Base-by-base conservation (phyloP, 192 early-diverging fungal species). In the Linnemannia zychae region DNA sequence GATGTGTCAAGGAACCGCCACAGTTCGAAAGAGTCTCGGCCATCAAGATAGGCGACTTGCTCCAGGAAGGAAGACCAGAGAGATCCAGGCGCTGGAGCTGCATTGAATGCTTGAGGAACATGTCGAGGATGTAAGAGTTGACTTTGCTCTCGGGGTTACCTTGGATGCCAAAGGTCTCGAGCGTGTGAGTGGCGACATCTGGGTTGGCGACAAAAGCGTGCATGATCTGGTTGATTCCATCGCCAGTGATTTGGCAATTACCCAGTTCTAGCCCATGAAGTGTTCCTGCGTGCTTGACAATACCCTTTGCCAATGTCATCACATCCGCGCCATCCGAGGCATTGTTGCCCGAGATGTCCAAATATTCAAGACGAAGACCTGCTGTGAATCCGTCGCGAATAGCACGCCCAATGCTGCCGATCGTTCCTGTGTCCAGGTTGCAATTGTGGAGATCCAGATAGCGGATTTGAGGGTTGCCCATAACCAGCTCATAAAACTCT, bases 181-280 rank as follows among this genome's bases (percentile, higher is more conserved):
- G 74, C 0, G 77, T 76, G 31, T 85, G 83, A 0, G 83, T 66
- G 28, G 83, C 83, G 20, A 85, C 83, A 48, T 85, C 83, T 6
- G 77, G 73, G 24, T 85, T 85, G 74, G 83, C 83, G 24, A 85
- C 83, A 67, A 85, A 85, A 34, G 83, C 77, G 40, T 85, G 83
- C 83, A 85, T 85, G 60, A 85, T 71, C 49, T 85, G 83, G 52
- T 85, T 85, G 77, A 85, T 85, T 31, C 83, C 83, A 47, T 85
- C 83, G 3, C 83, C 83, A 0, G 83, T 85, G 46, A 85, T 85
- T 60, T 85, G 77, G 36, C 83, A 85, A 60, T 85, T 72, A 11
- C 83, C 74, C 4, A 85, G 74, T 49, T 79, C 73, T 33, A 85
- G 24, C 4, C 28, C 44, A 24, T 85, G 83, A 0, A 85, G 48